Conservation (phyloP, 78 protist genomes). For the Protostelium mycophagum region DNA sequence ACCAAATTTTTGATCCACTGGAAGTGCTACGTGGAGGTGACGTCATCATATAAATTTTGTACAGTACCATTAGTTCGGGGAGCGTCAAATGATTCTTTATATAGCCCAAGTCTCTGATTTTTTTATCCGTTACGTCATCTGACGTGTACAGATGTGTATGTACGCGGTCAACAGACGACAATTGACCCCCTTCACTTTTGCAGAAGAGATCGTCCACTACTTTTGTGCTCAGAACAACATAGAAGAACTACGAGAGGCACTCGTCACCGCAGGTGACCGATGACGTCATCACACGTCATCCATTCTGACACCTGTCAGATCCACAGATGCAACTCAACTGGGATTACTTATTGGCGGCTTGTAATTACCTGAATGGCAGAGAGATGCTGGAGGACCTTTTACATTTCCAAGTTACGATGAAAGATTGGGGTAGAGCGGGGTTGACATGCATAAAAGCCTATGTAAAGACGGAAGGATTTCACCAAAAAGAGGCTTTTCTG, state of each 20-base stretch:
- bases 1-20: not conserved
- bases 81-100: too few species aligned
- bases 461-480: not conserved
- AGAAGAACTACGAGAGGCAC: not conserved
- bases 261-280: not conserved
- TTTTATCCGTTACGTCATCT: too few species aligned
- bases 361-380: not conserved
- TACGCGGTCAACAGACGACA: not conserved
- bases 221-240: not conserved
- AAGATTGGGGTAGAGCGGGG: not conserved
- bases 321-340: not conserved
- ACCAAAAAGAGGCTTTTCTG: not conserved
- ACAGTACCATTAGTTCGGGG: too few species aligned
- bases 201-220: not conserved
- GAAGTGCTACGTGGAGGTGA: not conserved
- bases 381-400: not conserved
- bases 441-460: not conserved
- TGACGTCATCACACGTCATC: not conserved
- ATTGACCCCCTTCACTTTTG: not conserved
- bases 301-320: too few species aligned
- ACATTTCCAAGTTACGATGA: not conserved
- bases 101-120: too few species aligned
- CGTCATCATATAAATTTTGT: too few species aligned
- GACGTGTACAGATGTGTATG: not conserved
- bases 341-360: not conserved